These are phyloP conservation scores for Periglandula ipomoeae DNA, from an alignment of 2,329 filamentous ascomycete genomes.

Conservation along the genomic window DNA sequence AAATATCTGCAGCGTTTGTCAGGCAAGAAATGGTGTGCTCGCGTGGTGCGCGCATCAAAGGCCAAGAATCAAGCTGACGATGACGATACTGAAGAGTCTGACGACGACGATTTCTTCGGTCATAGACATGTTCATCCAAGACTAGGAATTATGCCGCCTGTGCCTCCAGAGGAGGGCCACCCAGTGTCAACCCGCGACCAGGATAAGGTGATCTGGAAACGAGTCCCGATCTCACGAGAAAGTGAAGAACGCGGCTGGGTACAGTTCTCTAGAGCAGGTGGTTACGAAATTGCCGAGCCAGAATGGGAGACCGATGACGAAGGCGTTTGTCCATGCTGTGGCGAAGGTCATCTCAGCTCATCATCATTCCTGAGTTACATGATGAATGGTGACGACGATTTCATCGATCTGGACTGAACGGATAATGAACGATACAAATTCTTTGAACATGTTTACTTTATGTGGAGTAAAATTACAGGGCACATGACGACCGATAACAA, in stretches of 20 bases:
- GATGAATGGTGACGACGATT: conserved; percentile 10
- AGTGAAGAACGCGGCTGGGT: conserved; percentile 34
- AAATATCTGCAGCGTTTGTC: conserved; percentile 30
- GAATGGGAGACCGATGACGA: conserved; percentile 27
- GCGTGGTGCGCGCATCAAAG: conserved; percentile 37
- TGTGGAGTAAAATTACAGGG: neutral
- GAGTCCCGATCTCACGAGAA: conserved; percentile 33
- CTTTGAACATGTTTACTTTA: neutral
- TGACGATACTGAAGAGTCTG: conserved; percentile 20
- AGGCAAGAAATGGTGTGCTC: conserved; percentile 30
- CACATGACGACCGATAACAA: neutral
- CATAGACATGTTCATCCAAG: conserved; percentile 18
- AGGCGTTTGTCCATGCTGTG: conserved; percentile 30
- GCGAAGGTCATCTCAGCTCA: conserved; percentile 27
- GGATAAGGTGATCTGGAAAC: conserved; percentile 42
- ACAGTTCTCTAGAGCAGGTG: conserved; percentile 34
- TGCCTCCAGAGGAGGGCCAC: conserved; percentile 33
- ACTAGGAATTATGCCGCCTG: conserved; percentile 27
- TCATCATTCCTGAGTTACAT: conserved; percentile 25
- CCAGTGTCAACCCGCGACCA: conserved; percentile 32
- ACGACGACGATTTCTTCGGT: conserved; percentile 9
- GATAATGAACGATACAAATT: neutral
- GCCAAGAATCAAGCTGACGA: conserved; percentile 17
- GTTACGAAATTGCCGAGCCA: conserved; percentile 25
- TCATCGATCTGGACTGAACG: conserved; percentile 4